Evolutionary conservation across 148 eudicot genomes (phyloP), one percentile per base, ranked within the genome.

Genomic region (Vaccinium macrocarpon): DNA sequence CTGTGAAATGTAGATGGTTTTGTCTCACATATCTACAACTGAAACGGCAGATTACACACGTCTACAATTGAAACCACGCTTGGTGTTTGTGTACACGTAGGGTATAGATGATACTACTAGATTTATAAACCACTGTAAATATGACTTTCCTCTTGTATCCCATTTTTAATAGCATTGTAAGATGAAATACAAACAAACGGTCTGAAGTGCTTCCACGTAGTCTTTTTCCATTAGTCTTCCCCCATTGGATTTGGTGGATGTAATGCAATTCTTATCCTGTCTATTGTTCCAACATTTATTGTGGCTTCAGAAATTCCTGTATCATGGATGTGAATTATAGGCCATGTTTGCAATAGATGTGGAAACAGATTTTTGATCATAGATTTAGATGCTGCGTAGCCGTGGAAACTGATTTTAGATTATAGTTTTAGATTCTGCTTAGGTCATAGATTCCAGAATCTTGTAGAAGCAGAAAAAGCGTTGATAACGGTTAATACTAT

Each of bases 121-220:
- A 48, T 27, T 50, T 46, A 48, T 81, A 42, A 25, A 66, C 68
- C 32, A 25, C 19, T 48, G 83, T 81, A 81, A 8, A 81, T 49
- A 66, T 46, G 51, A 61, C 23, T 42, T 42, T 16, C 29, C 2
- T 7, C 56, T 27, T 23, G 6, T 29, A 8, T 16, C 19, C 32
- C 12, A 51, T n/a, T 49, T 13, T 76, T 15, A 49, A 52, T 78
- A 78, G 61, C 80, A 9, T 79, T 79, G 81, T 79, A n/a, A 32
- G n/a, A 79, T 51, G 1, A 51, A 25, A n/a, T 23, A 52, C 80
- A 2, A 49, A 50, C 46, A 55, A 78, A 51, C 16, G 14, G 48
- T 29, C 7, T 1, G 15, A 51, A 15, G 35, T 53, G 27, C 64
- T 55, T 78, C 23, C 48, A 76, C 27, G 3, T 2, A 16, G 8